These are phyloP conservation scores for Clarireedia paspali DNA, from an alignment of 2,329 filamentous ascomycete genomes.

Conservation along the genomic window DNA sequence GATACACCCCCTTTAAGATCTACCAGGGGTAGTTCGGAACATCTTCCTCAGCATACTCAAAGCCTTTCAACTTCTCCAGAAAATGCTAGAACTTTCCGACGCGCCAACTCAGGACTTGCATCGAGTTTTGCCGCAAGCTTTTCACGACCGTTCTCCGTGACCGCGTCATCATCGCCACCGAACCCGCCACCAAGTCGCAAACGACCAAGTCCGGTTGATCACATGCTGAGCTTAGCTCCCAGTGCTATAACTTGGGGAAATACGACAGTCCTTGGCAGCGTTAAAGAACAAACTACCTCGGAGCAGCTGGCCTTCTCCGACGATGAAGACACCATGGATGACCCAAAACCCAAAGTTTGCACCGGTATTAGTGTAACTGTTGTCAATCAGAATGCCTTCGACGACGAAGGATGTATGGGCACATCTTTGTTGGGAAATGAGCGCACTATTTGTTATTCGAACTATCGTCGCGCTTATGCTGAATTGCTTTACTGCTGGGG, in stretches of 20 bases:
- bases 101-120: slow-evolving; percentile 47
- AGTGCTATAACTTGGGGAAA: slow-evolving; percentile 32
- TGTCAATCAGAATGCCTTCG: slow-evolving; percentile 57
- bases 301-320: slow-evolving; percentile 25
- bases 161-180: slow-evolving; percentile 37
- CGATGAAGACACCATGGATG: slow-evolving; percentile 20
- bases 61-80: slow-evolving; percentile 54
- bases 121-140: slow-evolving; percentile 50
- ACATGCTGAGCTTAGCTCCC: slow-evolving; percentile 45
- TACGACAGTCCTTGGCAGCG: slow-evolving; percentile 32
- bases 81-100: slow-evolving; percentile 41
- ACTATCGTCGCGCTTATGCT: slow-evolving; percentile 59
- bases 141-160: slow-evolving; percentile 32
- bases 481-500: slow-evolving; percentile 62
- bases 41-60: slow-evolving; percentile 39
- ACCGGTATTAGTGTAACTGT: slow-evolving; percentile 38
- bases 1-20: slow-evolving; percentile 50
- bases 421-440: slow-evolving; percentile 47
- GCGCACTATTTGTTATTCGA: slow-evolving; percentile 43
- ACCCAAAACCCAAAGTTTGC: slow-evolving; percentile 19
- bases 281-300: slow-evolving; percentile 24
- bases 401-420: slow-evolving; percentile 59
- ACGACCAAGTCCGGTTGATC: slow-evolving; percentile 54
- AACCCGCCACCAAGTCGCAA: slow-evolving; percentile 40
- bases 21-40: slow-evolving; percentile 39